Evolutionary conservation across 2,329 filamentous ascomycete species (phyloP), one percentile per base, ranked within the genome.

Genomic region (Elsinoe fawcettii): DNA sequence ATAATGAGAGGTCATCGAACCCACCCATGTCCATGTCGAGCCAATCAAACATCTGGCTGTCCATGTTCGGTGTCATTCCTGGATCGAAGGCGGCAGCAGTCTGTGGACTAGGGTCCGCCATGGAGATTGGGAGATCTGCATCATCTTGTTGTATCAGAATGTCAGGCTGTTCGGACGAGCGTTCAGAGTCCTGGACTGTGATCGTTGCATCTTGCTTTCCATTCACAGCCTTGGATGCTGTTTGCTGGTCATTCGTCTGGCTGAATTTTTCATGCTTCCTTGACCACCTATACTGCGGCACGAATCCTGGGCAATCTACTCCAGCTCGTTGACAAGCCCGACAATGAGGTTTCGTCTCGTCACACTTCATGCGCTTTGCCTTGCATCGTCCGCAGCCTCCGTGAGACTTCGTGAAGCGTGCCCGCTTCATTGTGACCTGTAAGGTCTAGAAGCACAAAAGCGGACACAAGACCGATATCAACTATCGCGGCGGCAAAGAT

Each of bases 241-340:
- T 32, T 9, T 11, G 51, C 16, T 36, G 57, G 32, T 30, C 32
- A 16, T 23, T 54, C 37, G 55, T 61, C 14, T 72, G 68, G 36
- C 68, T 69, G 59, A 73, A 71, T 22, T 74, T 68, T 62, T 77
- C 74, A 64, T 77, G 75, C 61, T 77, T 77, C 53, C 71, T 73
- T 6, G 73, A 75, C 75, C 75, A 77, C 55, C 74, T 73, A 46
- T 76, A 64, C 55, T 71, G 72, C 64, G 74, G 74, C 61, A 71
- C 70, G 51, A 75, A 76, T 5, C 74, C 75, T 25, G 74, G 74
- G 58, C 75, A 77, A 22, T 67, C 59, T 11, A 71, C 66, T 34
- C 71, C 71, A 34, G 71, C 69, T 55, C 71, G 72, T 54, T 68
- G 67, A 63, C 75, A 77, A 56, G 74, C 72, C 36, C 69, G 63